Evolutionary conservation across 2,329 filamentous ascomycete species (phyloP), one percentile per base, ranked within the genome.

Genomic region (Exophiala calicioides): DNA sequence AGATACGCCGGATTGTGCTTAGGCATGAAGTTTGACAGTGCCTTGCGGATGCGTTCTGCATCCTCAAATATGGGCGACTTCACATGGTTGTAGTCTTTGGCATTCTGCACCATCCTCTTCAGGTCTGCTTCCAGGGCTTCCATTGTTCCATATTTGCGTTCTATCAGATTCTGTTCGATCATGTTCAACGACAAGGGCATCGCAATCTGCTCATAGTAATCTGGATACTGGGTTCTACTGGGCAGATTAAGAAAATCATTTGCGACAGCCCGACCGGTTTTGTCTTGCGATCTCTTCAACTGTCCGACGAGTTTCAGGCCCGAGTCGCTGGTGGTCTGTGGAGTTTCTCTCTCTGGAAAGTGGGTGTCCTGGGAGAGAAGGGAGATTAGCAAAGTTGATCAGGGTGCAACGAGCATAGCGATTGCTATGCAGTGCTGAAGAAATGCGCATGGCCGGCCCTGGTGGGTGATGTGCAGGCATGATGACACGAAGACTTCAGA

Each of bases 21-120:
- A 45, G 84, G 85, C 89, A 95, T 95, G 65, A 83, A 89, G 61
- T 90, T 91, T 65, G 86, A 90, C 30, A 91, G 77, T 3, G 88
- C 84, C 69, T 95, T 95, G 35, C 90, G 80, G 34, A 95, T 80
- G 37, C 88, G 82, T 67, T 95, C 90, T 6, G 90, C 88, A 70
- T 95, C 89, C 32, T 89, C 85, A 62, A 85, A 91, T 27, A 86
- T 76, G 47, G 81, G 71, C 0, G 87, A 88, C 32, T 78, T 79
- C 58, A 85, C 85, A 50, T 84, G 77, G 61, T 91, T 91, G 69
- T 82, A 93, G 43, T 88, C 83, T 66, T 95, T 95, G 26, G 87
- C 88, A 62, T 95, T 95, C 55, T 82, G 78, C 44, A 95, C 85
- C 77, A 95, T 86, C 54, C 89, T 84, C 72, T 93, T 94, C 63